Conservation (phyloP, 2,329 filamentous ascomycete genomes). For the Aspergillus carbonarius region DNA sequence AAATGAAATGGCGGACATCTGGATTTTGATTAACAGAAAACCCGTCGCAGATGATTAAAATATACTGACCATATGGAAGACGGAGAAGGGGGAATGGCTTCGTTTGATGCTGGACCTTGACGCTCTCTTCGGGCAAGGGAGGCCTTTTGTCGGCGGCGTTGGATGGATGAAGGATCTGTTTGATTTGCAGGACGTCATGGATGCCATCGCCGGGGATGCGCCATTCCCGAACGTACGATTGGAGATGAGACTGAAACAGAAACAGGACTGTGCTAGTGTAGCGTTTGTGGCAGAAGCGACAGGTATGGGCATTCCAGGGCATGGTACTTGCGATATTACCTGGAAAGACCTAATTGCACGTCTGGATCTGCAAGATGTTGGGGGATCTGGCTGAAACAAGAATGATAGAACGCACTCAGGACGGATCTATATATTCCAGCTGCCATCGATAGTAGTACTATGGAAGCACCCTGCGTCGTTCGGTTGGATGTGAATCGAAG, state of each 20-base stretch:
- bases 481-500: too few relatives aligned
- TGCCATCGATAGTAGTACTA: too few relatives aligned
- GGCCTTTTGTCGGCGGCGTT: background rate
- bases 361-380: too few relatives aligned
- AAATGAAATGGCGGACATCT: too few relatives aligned
- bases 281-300: slow-evolving; percentile 16
- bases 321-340: background rate
- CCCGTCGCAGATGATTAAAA: too few relatives aligned
- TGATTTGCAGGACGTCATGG: slow-evolving; percentile 18
- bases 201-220: slow-evolving; percentile 17
- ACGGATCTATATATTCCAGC: too few relatives aligned
- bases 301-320: slow-evolving; percentile 7
- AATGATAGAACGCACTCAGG: too few relatives aligned
- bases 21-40: too few relatives aligned
- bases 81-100: slow-evolving; percentile 3
- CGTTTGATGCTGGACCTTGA: background rate
- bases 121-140: background rate
- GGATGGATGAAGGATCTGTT: background rate
- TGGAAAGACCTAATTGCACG: too few relatives aligned
- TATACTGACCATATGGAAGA: slow-evolving; percentile 3
- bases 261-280: slow-evolving; percentile 13
- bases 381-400: too few relatives aligned
- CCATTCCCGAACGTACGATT: slow-evolving; percentile 8
- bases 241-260: slow-evolving; percentile 9
- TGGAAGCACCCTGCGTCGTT: too few relatives aligned